A percentile compares a stretch with the other conserved stretches of the same genome.
phyloP scores from a whole-genome alignment of 2,329 filamentous ascomycete species.

The Aspergillus unguis region DNA sequence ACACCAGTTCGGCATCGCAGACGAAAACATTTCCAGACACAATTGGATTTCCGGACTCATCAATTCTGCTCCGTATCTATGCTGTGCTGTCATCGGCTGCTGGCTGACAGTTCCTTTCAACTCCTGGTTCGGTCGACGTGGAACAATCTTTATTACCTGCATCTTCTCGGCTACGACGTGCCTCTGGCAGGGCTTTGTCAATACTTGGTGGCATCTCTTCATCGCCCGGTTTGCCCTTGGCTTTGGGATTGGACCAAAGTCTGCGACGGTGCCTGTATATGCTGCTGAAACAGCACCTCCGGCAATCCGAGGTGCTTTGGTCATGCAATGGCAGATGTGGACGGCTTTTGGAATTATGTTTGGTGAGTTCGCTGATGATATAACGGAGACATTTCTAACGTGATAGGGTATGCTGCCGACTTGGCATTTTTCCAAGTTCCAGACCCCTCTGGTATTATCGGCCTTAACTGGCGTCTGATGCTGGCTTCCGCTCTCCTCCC shows the following conservation, averaged over 20 bases:
- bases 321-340: slow-evolving; percentile 76
- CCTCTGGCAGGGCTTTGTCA: slow-evolving; percentile 61
- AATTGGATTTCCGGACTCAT: slow-evolving; percentile 61
- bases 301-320: slow-evolving; percentile 67
- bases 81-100: slow-evolving; percentile 66
- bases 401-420: slow-evolving; percentile 53
- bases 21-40: slow-evolving; percentile 38
- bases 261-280: slow-evolving; percentile 72
- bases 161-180: slow-evolving; percentile 61
- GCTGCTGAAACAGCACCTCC: slow-evolving; percentile 71
- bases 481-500: slow-evolving; percentile 65
- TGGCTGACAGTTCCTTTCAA: slow-evolving; percentile 74
- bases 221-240: slow-evolving; percentile 69
- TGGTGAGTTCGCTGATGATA: slow-evolving; percentile 21
- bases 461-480: slow-evolving; percentile 66
- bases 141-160: slow-evolving; percentile 73
- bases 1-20: slow-evolving; percentile 57
- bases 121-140: slow-evolving; percentile 64
- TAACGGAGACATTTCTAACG: background rate
- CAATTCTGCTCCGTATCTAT: slow-evolving; percentile 58
- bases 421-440: slow-evolving; percentile 58
- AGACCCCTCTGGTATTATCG: slow-evolving; percentile 52
- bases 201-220: slow-evolving; percentile 70
- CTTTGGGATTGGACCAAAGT: slow-evolving; percentile 73
- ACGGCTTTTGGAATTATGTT: slow-evolving; percentile 51